Conservation (phyloP, 139 green algal species). For the Micractinium sp. region DNA sequence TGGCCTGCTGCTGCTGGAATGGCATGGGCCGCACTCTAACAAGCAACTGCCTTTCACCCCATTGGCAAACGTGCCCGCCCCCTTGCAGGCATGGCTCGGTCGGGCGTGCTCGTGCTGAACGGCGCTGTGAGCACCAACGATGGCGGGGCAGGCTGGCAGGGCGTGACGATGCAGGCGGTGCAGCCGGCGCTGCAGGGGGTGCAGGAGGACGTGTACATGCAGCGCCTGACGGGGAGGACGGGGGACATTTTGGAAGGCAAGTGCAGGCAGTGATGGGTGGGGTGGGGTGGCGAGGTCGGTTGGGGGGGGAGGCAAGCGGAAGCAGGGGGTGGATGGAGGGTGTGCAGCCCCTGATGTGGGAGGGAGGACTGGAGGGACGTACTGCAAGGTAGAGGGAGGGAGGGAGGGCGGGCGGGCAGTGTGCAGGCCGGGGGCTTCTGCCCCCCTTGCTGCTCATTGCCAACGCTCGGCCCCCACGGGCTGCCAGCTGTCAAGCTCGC, state of each 20-base stretch:
- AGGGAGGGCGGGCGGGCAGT: background rate
- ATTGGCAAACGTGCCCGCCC: no score
- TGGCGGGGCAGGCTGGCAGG: conserved; percentile 11
- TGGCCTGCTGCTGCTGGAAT: no score
- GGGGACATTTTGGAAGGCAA: conserved; percentile 34
- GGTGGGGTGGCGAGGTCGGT: background rate
- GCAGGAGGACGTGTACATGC: conserved; percentile 30
- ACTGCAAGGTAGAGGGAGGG: background rate
- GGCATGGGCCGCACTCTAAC: no score
- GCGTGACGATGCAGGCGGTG: conserved; percentile 18
- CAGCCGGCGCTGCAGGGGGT: conserved; percentile 34
- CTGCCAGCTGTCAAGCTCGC: background rate
- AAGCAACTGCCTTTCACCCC: no score
- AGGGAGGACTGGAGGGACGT: background rate
- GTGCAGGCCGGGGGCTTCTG: no score
- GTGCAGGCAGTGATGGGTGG: background rate
- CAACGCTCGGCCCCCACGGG: no score
- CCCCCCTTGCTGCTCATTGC: no score
- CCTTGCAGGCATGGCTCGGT: background rate
- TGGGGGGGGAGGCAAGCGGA: background rate
- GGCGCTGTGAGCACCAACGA: conserved; percentile 22
- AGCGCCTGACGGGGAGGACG: conserved; percentile 20
- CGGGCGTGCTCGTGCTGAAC: conserved; percentile 34
- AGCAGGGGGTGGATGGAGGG: background rate
- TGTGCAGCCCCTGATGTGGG: no score